Evolutionary conservation across 768 basidiomycete species (phyloP), one percentile per base, ranked within the genome.

Genomic region (Sporobolomyces roseus): DNA sequence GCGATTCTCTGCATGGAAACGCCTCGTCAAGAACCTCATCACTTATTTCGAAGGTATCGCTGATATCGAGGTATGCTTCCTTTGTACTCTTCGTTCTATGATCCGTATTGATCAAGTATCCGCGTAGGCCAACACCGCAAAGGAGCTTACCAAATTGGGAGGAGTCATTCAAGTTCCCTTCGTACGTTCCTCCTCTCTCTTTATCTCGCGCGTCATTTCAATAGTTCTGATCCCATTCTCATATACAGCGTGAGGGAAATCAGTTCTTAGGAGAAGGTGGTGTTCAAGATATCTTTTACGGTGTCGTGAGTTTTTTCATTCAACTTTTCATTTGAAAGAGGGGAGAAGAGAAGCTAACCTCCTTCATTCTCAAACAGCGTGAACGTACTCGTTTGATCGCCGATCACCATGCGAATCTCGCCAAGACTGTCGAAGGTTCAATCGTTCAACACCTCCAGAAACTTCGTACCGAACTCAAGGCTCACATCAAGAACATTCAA

Each of bases 181-280:
- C 81, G 72, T 69, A 41, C 52, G 72, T 65, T 41, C 38, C n/a
- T 2, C 13, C 19, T 46, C 35, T 27, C 32, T 19, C 27, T 35
- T 30, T 27, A 25, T 12, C 25, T 23, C 32, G 3, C 21, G 14
- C 49, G n/a, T 50, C 49, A 23, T 27, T 25, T 25, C 25, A 9
- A 7, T 4, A 27, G 9, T 25, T 50, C 49, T 6, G 9, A 33
- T 35, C 3, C 33, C 12, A 30, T 46, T 32, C 17, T 27, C 56
- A 25, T 35, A 13, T 0, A 36, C 12, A 61, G 70, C 63, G 58
- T 30, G 68, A 70, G 46, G 68, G 93, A 10, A 94, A 96, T 80
- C 94, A 98, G 81, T 99, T 99, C 77, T 83, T 99, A 6, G 96
- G 96, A n/a, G 93, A 98, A 78, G 91, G 90, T 17, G 94, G 96